phyloP scores from a whole-genome alignment of 108 stramenopile genomes.

The Nitzschia putrida region DNA sequence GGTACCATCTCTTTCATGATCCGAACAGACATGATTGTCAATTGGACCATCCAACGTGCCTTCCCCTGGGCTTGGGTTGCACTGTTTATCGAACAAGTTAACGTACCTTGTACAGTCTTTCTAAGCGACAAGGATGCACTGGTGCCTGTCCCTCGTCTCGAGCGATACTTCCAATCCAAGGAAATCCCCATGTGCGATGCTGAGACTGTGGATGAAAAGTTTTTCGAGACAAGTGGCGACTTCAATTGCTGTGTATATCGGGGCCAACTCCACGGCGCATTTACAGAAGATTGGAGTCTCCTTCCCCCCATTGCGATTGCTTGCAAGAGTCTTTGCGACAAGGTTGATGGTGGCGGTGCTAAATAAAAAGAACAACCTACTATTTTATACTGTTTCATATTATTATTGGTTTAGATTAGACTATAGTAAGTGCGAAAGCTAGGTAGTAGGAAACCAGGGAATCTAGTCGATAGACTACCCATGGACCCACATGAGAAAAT shows the following conservation, averaged over 20 bases:
- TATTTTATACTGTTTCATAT: conserved; percentile 7
- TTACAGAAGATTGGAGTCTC: conserved; percentile 43
- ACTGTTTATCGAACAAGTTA: conserved; percentile 76
- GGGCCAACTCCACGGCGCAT: conserved; percentile 67
- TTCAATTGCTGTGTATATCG: conserved; percentile 60
- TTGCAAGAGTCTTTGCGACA: conserved; percentile 37
- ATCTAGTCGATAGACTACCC: too few relatives aligned
- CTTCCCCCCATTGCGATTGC: conserved; percentile 37
- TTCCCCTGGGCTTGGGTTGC: conserved; percentile 86
- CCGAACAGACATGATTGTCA: conserved; percentile 78
- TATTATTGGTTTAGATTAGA: conserved; percentile 7
- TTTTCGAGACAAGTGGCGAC: conserved; percentile 46
- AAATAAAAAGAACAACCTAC: not conserved
- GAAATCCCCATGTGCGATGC: conserved; percentile 55
- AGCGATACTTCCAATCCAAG: conserved; percentile 62
- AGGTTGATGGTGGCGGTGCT: conserved; percentile 21
- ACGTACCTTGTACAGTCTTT: conserved; percentile 72
- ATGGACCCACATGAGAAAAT: too few relatives aligned
- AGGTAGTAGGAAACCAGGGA: not conserved
- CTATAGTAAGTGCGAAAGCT: not conserved
- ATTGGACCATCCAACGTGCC: conserved; percentile 82
- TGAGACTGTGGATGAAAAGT: conserved; percentile 26
- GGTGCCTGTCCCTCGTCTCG: conserved; percentile 70
- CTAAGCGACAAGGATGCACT: conserved; percentile 76
- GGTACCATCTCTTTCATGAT: conserved; percentile 74